A percentile compares a stretch with the other conserved stretches of the same genome.
These are phyloP conservation scores for Plantago ovata DNA, from an alignment of 257 asterid genomes.

Conservation along the genomic window DNA sequence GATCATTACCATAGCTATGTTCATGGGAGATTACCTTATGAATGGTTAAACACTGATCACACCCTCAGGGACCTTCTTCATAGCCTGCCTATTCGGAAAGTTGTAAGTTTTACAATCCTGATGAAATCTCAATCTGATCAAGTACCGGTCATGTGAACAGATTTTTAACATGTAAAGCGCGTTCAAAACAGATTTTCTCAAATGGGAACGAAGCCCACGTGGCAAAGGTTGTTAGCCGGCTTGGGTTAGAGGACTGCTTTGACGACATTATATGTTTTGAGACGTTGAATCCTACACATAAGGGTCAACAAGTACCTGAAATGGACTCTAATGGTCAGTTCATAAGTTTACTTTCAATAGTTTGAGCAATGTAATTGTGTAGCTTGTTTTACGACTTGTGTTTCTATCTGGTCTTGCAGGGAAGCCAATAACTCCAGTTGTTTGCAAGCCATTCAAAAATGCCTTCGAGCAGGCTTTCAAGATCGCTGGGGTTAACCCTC, in stretches of 20 bases:
- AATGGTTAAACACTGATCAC: slow-evolving; percentile 62
- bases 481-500: slow-evolving; percentile 63
- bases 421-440: slow-evolving; percentile 39
- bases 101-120: slow-evolving; percentile 48
- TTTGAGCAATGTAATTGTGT: not conserved
- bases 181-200: slow-evolving; percentile 77
- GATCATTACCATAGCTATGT: slow-evolving; percentile 88
- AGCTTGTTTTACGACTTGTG: too few relatives aligned
- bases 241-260: slow-evolving; percentile 82
- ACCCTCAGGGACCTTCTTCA: slow-evolving; percentile 57
- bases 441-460: slow-evolving; percentile 75
- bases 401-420: slow-evolving; percentile 28
- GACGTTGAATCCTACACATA: slow-evolving; percentile 61
- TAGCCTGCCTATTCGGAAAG: slow-evolving; percentile 71
- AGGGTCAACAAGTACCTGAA: slow-evolving; percentile 21
- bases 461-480: slow-evolving; percentile 65
- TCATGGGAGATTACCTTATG: slow-evolving; percentile 89
- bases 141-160: too few relatives aligned
- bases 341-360: slow-evolving; percentile 5
- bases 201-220: slow-evolving; percentile 95
- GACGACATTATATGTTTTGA: slow-evolving; percentile 71
- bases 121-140: too few relatives aligned
- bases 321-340: slow-evolving; percentile 36
- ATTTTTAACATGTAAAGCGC: too few relatives aligned
- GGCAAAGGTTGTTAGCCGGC: slow-evolving; percentile 60